A percentile compares a stretch with the other conserved stretches of the same genome.
Conservation (phyloP, 495 filamentous ascomycete genomes). For the Pseudoneurospora amorphoporcata region DNA sequence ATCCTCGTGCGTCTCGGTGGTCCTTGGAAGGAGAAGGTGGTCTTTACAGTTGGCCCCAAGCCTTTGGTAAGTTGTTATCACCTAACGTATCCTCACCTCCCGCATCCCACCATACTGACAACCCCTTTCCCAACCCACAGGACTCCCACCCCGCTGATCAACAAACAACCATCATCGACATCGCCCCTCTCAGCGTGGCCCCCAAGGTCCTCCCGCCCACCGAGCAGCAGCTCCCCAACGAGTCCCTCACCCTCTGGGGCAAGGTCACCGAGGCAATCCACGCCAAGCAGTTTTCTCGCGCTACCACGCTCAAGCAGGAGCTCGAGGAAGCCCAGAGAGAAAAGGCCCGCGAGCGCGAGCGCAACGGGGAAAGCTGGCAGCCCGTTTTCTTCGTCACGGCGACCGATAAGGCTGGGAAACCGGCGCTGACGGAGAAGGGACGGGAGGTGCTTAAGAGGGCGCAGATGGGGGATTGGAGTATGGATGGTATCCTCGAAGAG, state of each 20-base stretch:
- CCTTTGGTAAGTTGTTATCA: constrained; percentile 31
- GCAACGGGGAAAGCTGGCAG: constrained; percentile 56
- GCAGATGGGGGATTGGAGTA: constrained; percentile 47
- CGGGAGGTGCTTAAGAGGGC: constrained; percentile 56
- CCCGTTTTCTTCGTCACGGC: constrained; percentile 83
- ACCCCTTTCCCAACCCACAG: constrained; percentile 4
- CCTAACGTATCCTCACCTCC: background rate
- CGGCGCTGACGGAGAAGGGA: constrained; percentile 71
- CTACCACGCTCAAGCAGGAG: constrained; percentile 79
- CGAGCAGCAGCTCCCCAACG: constrained; percentile 72
- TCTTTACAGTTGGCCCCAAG: constrained; percentile 43
- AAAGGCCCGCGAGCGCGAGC: constrained; percentile 69
- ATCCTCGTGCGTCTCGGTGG: constrained; percentile 77
- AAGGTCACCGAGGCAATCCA: constrained; percentile 80
- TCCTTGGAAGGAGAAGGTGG: constrained; percentile 58
- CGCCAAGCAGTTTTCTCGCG: constrained; percentile 70
- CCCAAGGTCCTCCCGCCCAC: constrained; percentile 68
- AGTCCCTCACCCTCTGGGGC: constrained; percentile 82
- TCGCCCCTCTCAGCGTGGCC: constrained; percentile 65
- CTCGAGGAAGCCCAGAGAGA: constrained; percentile 84
- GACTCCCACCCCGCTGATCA: constrained; percentile 43
- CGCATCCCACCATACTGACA: constrained; percentile 1
- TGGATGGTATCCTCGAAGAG: constrained; percentile 28
- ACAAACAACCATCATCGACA: constrained; percentile 68
- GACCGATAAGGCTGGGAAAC: constrained; percentile 64